These are phyloP conservation scores for Lentinula raphanica DNA, from an alignment of 768 basidiomycete genomes.

Conservation along the genomic window DNA sequence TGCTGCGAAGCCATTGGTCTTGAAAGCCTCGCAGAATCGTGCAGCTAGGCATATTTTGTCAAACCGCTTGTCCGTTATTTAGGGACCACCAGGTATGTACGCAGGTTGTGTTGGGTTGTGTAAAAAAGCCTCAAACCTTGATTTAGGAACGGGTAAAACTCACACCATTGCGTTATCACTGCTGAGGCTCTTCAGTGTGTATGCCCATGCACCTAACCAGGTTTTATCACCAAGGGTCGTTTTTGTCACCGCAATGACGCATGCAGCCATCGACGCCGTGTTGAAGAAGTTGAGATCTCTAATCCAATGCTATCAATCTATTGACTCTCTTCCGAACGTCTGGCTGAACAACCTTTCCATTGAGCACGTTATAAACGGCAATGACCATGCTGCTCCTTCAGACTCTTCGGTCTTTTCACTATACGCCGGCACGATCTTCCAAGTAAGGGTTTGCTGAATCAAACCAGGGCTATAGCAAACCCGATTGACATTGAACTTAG, in stretches of 20 bases:
- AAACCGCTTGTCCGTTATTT: slow-evolving; percentile 41
- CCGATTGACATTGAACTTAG: slow-evolving; percentile 19
- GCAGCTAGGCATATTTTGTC: slow-evolving; percentile 39
- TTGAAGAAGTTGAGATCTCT: slow-evolving; percentile 35
- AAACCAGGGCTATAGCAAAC: too few relatives aligned
- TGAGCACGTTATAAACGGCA: slow-evolving; percentile 37
- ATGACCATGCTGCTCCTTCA: slow-evolving; percentile 32
- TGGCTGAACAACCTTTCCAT: slow-evolving; percentile 40
- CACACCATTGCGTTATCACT: slow-evolving; percentile 45
- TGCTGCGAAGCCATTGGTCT: slow-evolving; percentile 32
- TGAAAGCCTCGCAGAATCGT: slow-evolving; percentile 43
- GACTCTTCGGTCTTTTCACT: slow-evolving; percentile 24
- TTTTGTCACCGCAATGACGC: slow-evolving; percentile 48
- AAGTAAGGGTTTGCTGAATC: too few relatives aligned
- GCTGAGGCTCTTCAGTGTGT: slow-evolving; percentile 39
- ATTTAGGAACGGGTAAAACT: slow-evolving; percentile 46
- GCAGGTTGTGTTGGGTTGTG: too few relatives aligned
- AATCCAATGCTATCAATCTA: slow-evolving; percentile 29
- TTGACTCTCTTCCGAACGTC: slow-evolving; percentile 29
- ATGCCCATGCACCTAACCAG: slow-evolving; percentile 22
- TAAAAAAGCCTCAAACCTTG: too few relatives aligned
- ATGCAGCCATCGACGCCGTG: slow-evolving; percentile 49
- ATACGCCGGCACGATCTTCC: slow-evolving; percentile 45
- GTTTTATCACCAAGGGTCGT: slow-evolving; percentile 24
- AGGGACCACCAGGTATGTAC: slow-evolving; percentile 43